A percentile compares a stretch with the other conserved stretches of the same genome.
phyloP scores from a whole-genome alignment of 805 yeast genomes.

The Suhomyces sp. region DNA sequence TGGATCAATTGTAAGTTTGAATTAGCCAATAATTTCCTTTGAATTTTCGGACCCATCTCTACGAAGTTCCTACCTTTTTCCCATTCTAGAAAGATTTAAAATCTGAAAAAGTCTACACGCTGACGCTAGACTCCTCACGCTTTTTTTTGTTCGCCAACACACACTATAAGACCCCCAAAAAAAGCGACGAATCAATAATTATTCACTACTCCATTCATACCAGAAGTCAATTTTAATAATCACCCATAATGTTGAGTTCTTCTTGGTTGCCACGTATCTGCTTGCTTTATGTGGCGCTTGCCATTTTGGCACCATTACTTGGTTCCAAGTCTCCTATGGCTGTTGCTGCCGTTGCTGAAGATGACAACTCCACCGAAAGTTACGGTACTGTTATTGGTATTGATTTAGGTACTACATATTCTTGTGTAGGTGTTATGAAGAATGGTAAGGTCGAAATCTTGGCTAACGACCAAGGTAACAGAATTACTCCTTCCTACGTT shows the following conservation, averaged over 20 bases:
- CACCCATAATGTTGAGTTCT: slow-evolving; percentile 9
- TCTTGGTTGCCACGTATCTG: slow-evolving; percentile 17
- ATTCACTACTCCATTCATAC: too few relatives aligned
- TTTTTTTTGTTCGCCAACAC: too few relatives aligned
- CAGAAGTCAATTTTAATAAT: too few relatives aligned
- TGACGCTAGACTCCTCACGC: too few relatives aligned
- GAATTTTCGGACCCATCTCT: too few relatives aligned
- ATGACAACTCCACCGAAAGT: slow-evolving; percentile 34
- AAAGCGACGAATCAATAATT: slow-evolving; percentile 1
- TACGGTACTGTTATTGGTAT: slow-evolving; percentile 85
- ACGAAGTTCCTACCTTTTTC: too few relatives aligned
- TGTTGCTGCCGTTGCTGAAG: slow-evolving; percentile 22
- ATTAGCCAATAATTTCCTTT: too few relatives aligned
- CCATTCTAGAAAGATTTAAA: too few relatives aligned
- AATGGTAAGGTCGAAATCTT: slow-evolving; percentile 92
- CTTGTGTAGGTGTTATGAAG: slow-evolving; percentile 94
- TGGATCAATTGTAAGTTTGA: too few relatives aligned
- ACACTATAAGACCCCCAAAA: too few relatives aligned
- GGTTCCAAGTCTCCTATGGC: slow-evolving; percentile 19
- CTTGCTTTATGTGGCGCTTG: slow-evolving; percentile 31
- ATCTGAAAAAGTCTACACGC: too few relatives aligned
- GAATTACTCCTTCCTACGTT: slow-evolving; percentile 95
- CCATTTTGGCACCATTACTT: slow-evolving; percentile 40
- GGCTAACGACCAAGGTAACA: slow-evolving; percentile 98
- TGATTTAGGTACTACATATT: slow-evolving; percentile 93